Conservation (phyloP, 148 eudicot genomes). For the Silene conica region DNA sequence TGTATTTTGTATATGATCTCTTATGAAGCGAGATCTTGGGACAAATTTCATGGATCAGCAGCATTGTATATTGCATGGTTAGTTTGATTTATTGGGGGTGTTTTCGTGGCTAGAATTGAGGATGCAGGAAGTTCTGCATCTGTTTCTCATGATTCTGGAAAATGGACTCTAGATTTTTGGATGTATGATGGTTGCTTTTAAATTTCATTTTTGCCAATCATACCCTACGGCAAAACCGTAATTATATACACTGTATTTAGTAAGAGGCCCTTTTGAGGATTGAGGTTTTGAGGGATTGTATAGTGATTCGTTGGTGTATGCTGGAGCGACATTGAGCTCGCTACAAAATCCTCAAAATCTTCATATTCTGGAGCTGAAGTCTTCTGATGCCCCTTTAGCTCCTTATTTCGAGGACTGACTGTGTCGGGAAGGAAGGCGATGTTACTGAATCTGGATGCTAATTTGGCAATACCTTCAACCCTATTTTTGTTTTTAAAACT, state of each 20-base stretch:
- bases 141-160: not conserved
- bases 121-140: conserved; percentile 7
- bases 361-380: not conserved
- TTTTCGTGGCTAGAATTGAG: not conserved
- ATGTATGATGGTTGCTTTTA: not conserved
- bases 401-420: too few species aligned
- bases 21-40: not conserved
- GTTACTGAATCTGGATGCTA: too few species aligned
- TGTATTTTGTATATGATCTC: not conserved
- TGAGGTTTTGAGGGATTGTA: not conserved
- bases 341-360: not conserved
- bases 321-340: not conserved
- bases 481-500: too few species aligned
- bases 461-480: too few species aligned
- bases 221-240: not conserved
- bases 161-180: not conserved
- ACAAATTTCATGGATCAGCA: not conserved
- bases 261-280: not conserved
- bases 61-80: not conserved
- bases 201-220: not conserved
- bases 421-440: too few species aligned
- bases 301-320: not conserved
- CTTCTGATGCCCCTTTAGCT: too few species aligned
- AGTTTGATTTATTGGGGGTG: not conserved
- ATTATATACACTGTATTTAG: not conserved